Base-by-base conservation (phyloP, 345 rosid species). In the Populus deltoides region DNA sequence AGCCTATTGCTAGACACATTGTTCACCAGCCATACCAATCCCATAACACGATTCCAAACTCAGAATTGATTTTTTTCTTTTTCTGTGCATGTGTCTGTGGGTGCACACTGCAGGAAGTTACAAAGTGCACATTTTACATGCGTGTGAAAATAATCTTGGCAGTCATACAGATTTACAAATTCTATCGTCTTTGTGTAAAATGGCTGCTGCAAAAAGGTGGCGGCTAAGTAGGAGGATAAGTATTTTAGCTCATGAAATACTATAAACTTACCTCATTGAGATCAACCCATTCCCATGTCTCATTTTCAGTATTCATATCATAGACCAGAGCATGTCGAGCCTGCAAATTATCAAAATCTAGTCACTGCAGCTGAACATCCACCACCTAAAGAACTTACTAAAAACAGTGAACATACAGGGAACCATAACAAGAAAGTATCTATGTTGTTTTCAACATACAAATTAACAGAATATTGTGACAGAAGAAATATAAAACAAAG, bases 211-310 rank as follows among this genome's bases (percentile, higher is more conserved):
- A 69, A 8, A 57, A 57, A 41, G 39, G 63, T 5, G 33, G 31
- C 1, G n/a, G 5, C 43, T 55, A 29, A 17, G 16, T 22, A 20
- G 7, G 31, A 22, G 27, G 47, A 10, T 9, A 8, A 22, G 36
- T 45, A 63, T 62, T 6, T 45, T 63, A 66, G 68, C 31, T 61
- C 36, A 41, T 59, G 7, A 70, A 39, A 77, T 15, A 84, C 45
- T 1, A 66, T 22, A 38, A 55, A 33, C 61, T 74, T 88, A 93
- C 99, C 88, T 92, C 99, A 82, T 92, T 92, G 47, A 96, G 92
- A 83, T 96, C 88, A 76, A 94, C 97, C 99, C 97, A 94, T 80
- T 96, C 99, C 97, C 95, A 92, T 12, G 99, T 90, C 82, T 91
- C 97, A 75, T 85, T 88, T 70, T 77, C 81, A 4, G 92, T 81